Conservation (phyloP, 495 filamentous ascomycete species). For the Trichodelitschia bisporula region DNA sequence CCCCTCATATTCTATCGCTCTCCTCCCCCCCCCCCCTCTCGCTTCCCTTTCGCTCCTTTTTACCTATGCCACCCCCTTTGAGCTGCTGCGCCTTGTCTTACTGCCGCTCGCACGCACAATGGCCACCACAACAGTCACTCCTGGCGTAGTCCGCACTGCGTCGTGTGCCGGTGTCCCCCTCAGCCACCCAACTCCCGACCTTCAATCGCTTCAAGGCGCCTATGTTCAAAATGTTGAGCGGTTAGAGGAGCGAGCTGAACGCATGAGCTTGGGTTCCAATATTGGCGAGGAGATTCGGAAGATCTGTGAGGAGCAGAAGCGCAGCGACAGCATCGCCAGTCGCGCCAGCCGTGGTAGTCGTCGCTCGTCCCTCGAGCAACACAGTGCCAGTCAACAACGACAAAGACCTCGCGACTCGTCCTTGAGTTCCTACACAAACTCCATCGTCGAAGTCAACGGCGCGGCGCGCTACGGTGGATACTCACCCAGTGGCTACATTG, state of each 20-base stretch:
- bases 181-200: conserved; percentile 53
- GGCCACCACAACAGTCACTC: no score
- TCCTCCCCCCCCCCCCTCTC: no score
- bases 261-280: conserved; percentile 50
- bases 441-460: conserved; percentile 40
- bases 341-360: conserved; percentile 4
- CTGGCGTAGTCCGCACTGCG: conserved; percentile 34
- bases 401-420: conserved; percentile 21
- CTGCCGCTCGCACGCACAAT: no score
- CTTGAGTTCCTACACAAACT: conserved; percentile 28
- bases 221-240: conserved; percentile 58
- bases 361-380: conserved; percentile 7
- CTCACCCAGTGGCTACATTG: conserved; percentile 37
- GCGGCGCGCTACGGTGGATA: conserved; percentile 45
- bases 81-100: no score
- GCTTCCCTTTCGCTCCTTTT: no score
- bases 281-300: conserved; percentile 65
- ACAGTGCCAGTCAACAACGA: conserved; percentile 6
- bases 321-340: conserved; percentile 16
- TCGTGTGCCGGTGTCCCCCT: conserved; percentile 34
- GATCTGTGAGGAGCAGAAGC: conserved; percentile 53
- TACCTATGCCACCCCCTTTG: no score
- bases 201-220: conserved; percentile 46
- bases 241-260: conserved; percentile 60
- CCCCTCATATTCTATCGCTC: no score